phyloP scores from a whole-genome alignment of 2,329 filamentous ascomycete genomes.

The Trichoderma citrinoviride region DNA sequence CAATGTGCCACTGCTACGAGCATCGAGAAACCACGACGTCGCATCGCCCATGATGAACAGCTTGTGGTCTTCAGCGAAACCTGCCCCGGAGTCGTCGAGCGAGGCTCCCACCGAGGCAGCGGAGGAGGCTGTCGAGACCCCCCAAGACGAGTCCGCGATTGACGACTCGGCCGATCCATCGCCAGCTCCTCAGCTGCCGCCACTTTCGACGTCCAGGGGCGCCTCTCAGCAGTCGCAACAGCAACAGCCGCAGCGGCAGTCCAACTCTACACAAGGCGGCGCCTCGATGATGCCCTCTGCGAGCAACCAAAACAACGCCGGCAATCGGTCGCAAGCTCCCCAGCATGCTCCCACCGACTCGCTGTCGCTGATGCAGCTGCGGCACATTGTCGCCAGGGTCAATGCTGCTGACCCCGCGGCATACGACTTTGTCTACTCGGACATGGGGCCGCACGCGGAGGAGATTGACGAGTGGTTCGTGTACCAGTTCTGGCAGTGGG shows the following conservation, averaged over 20 bases:
- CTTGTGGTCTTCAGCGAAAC: constrained; percentile 42
- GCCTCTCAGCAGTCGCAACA: constrained; percentile 21
- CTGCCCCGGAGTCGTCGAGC: constrained; percentile 36
- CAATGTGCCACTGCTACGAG: constrained; percentile 24
- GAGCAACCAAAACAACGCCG: constrained; percentile 18
- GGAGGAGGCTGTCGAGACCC: constrained; percentile 20
- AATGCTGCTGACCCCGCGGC: constrained; percentile 65
- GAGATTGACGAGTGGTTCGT: constrained; percentile 98
- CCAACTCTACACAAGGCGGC: neutral
- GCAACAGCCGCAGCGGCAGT: constrained; percentile 16
- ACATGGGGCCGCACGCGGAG: constrained; percentile 71
- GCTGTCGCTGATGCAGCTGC: constrained; percentile 70
- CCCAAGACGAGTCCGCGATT: constrained; percentile 35
- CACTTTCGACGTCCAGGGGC: constrained; percentile 23
- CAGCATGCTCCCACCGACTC: constrained; percentile 59
- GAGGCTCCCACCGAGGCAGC: constrained; percentile 44
- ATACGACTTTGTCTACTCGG: constrained; percentile 83
- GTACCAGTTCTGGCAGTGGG: constrained; percentile 83
- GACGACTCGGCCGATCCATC: constrained; percentile 38
- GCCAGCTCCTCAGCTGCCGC: constrained; percentile 33
- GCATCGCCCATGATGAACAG: constrained; percentile 43
- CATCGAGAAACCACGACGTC: constrained; percentile 18
- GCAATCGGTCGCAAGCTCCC: constrained; percentile 32
- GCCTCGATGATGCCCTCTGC: neutral
- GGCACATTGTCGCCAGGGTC: constrained; percentile 70